Evolutionary conservation across 352 stramenopile species (phyloP), one percentile per base, ranked within the genome.

Genomic region (Globisporangium iwayamae): DNA sequence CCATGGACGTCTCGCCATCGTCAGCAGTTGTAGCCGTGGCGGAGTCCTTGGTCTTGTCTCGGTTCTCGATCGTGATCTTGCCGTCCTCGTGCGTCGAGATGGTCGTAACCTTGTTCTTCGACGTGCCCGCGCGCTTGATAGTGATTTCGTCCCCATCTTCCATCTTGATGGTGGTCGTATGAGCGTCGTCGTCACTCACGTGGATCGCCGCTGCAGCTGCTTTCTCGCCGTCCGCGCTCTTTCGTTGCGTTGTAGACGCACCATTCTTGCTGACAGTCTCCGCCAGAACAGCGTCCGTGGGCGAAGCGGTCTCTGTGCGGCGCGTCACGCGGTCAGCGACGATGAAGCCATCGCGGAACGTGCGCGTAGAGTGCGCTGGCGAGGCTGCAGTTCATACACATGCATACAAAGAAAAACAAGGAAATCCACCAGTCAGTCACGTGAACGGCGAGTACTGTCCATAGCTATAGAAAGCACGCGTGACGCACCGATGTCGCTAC

Each of bases 81-180:
- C 83, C 83, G 62, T 84, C 79, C 25, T 91, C 80, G 55, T 91
- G 74, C 2, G 76, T 70, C 36, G 79, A 90, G 46, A 91, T 91
- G 32, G 70, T 87, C 20, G 81, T 91, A 66, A 88, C 74, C 59
- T 87, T 85, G 28, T 77, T 74, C 61, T 89, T 87, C 34, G 76
- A 83, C 32, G 68, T 85, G 14, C 68, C 68, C 1, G 63, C 70
- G 28, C 79, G 78, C 60, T 88, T 89, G 69, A 91, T 91, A 39
- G 83, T 91, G 73, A 91, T 90, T 70, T 90, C 82, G 63, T 91
- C 80, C 47, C 82, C 82, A 48, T 86, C 80, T 62, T 88, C 73
- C 25, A 81, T 90, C 69, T 86, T 90, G 68, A 91, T 90, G 18
- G 74, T 89, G 39, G 79, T 91, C 61, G 76, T 89, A 52, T 79